phyloP scores from a whole-genome alignment of 306 rosid genomes.

The Citrullus mucosospermus region DNA sequence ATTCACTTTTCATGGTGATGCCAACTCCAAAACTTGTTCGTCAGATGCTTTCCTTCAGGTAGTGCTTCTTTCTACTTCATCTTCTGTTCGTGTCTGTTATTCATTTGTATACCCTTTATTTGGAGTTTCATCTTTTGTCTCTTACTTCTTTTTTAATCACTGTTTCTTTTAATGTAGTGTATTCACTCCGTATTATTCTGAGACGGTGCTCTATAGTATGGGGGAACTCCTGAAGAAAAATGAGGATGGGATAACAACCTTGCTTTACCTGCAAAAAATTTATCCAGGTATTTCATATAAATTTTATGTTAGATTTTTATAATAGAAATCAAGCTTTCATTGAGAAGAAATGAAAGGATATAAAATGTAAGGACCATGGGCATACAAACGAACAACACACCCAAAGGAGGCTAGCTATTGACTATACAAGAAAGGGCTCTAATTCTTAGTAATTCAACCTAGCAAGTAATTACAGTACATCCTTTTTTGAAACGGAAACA shows the following conservation, averaged over 20 bases:
- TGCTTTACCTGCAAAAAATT: conserved; percentile 88
- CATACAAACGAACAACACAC: not conserved
- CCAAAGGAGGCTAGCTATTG: not conserved
- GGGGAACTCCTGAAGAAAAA: conserved; percentile 71
- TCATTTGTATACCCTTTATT: conserved; percentile 15
- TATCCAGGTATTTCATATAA: conserved; percentile 44
- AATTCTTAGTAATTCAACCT: not conserved
- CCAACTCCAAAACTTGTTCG: conserved; percentile 68
- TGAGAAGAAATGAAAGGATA: not conserved
- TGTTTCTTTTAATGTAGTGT: conserved; percentile 43
- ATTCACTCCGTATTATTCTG: conserved; percentile 92
- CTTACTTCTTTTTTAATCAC: conserved; percentile 13
- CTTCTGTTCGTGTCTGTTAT: conserved; percentile 14
- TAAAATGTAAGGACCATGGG: not conserved
- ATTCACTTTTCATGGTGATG: conserved; percentile 89
- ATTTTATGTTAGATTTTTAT: not conserved
- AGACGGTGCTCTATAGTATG: conserved; percentile 79
- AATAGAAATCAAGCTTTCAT: not conserved
- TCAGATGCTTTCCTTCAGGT: conserved; percentile 84
- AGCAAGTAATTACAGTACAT: not conserved
- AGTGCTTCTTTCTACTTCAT: not conserved
- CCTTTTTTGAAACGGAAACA: no score
- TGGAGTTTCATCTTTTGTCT: conserved; percentile 8
- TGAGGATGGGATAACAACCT: conserved; percentile 84
- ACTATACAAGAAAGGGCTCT: not conserved